Evolutionary conservation across 2,329 filamentous ascomycete genomes (phyloP), one percentile per base, ranked within the genome.

Genomic region (Raffaelea albimanens): DNA sequence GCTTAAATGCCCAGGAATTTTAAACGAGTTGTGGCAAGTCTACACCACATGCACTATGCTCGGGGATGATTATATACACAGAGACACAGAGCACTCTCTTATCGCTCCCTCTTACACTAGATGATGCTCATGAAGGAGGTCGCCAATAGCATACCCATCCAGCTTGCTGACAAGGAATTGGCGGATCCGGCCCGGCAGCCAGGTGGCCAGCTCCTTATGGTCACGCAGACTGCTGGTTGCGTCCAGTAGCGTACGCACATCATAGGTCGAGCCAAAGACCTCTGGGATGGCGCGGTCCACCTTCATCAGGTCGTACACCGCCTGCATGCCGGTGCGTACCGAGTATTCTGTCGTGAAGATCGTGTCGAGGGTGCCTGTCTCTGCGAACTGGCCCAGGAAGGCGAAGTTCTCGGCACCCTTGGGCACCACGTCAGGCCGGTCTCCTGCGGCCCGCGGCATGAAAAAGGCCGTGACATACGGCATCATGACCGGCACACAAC

Each of bases 301-400:
- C 14, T 56, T 55, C 53, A 57, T 60, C 21, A 54, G 49, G 16
- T 45, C 39, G 40, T 57, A 57, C 16, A 67, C 63, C 1, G 66
- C 65, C 53, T 62, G 59, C 57, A 66, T 63, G 21, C 61, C 65
- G 9, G 58, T 57, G 29, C 58, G 53, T 33, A 59, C 58, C 4
- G 61, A 63, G 53, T 69, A 69, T 50, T 69, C 65, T 40, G 62
- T 62, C 8, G 59, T 64, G 43, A 64, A 63, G 21, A 65, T 64
- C 25, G 58, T 61, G 52, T 69, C 66, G 23, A 60, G 57, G 11
- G 57, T 53, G 36, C 49, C 56, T 20, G 66, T 64, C 53, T 68
- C 67, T 18, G 66, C 66, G 55, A 64, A 70, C 52, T 68, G 66
- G 13, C 67, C 66, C 31, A 69, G 55, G 19, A 68, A 56, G 1